Evolutionary conservation across 805 yeast species (phyloP), one percentile per base, ranked within the genome.

Genomic region (Vanderwaltozyma yarrowii): DNA sequence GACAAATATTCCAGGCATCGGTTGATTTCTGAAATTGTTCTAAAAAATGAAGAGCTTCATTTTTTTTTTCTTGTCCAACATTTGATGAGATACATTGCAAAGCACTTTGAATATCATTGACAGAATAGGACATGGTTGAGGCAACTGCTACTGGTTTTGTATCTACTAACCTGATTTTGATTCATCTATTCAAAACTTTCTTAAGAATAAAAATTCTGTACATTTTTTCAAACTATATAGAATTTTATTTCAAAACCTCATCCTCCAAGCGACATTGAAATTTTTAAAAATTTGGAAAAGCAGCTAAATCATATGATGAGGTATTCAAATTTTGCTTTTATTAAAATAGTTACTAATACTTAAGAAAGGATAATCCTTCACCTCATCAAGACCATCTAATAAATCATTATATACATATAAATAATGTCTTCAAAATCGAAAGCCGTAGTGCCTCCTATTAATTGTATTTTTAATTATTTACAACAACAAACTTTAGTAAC

Each of bases 371-470:
- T n/a, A n/a, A n/a, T n/a, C n/a, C n/a, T n/a, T n/a, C n/a, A n/a
- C n/a, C n/a, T n/a, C n/a, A n/a, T n/a, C n/a, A n/a, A n/a, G n/a
- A n/a, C n/a, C n/a, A n/a, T n/a, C n/a, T n/a, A n/a, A n/a, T n/a
- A n/a, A n/a, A 19, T 25, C 10, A 19, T 13, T 17, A 11, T 11
- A 31, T 7, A 24, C 6, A 21, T 9, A 6, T 21, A 21, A 6
- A 33, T 13, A 15, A 52, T 56, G 58, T 48, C 58, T 12, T 31
- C 46, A 3, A 39, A 43, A 24, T 36, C 51, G 15, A 52, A 45
- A 25, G 45, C 54, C 3, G 72, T 78, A 66, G 73, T 87, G 36
- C 95, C 96, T 38, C 98, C 98, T 15, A 86, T 92, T 63, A 88
- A 87, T 60, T 76, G 87, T 54, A 74, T 92, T 35, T 92, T 88